Evolutionary conservation across 1,284 basidiomycete species (phyloP).

Genomic region (Cystobasidium slooffiae): DNA sequence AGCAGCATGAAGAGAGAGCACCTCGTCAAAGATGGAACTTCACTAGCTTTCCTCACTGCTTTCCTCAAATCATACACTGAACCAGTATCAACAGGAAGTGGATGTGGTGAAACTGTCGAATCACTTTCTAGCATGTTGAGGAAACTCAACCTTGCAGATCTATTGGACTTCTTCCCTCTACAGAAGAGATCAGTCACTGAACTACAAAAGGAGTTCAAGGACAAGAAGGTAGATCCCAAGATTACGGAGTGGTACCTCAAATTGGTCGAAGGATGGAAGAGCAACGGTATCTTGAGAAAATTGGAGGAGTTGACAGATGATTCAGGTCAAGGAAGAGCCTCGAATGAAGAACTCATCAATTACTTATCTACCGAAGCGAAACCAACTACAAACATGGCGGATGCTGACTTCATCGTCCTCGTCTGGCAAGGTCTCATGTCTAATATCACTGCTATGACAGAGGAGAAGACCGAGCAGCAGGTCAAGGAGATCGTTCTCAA

Average conservation of each 20-base stretch:
- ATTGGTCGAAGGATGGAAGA: conserved; percentile 59
- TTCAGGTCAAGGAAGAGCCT: conserved; percentile 53
- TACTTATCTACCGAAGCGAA: conserved; percentile 67
- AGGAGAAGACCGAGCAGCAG: conserved; percentile 71
- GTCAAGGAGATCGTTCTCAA: conserved; percentile 80
- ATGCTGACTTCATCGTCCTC: conserved; percentile 80
- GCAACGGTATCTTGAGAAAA: conserved; percentile 65
- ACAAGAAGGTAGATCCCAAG: conserved; percentile 65
- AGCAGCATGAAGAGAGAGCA: conserved; percentile 87
- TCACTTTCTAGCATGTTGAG: conserved; percentile 75
- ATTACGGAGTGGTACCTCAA: conserved; percentile 83
- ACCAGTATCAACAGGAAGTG: conserved; percentile 70
- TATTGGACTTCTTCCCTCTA: conserved; percentile 82
- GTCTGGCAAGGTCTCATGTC: conserved; percentile 90
- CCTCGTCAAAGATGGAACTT: conserved; percentile 85
- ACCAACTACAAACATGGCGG: conserved; percentile 63
- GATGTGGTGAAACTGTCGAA: conserved; percentile 61
- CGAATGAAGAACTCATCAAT: conserved; percentile 70
- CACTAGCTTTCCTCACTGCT: conserved; percentile 73
- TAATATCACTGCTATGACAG: conserved; percentile 79
- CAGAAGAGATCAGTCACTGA: conserved; percentile 74
- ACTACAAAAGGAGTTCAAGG: conserved; percentile 60
- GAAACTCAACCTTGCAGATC: conserved; percentile 81
- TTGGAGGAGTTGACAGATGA: conserved; percentile 65
- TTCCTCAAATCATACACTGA: conserved; percentile 80